Base-by-base conservation (phyloP, 2,329 filamentous ascomycete species). In the Aaosphaeria arxii region DNA sequence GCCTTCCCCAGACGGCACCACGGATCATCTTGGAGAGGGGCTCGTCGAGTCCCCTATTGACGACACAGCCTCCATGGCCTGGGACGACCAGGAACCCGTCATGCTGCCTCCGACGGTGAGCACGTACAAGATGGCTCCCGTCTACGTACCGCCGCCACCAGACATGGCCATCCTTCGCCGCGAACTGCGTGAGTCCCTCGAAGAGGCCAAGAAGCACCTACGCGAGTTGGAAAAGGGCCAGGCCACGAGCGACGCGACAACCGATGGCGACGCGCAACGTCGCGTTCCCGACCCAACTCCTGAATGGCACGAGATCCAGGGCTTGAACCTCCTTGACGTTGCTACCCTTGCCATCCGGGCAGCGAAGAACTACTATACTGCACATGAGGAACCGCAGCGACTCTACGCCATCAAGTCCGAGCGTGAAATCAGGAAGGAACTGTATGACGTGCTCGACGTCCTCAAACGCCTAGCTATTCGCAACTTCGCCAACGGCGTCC, bases 21-120 rank as follows among this genome's bases (percentile, higher is more conserved):
- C 54, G 7, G 64, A 67, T 29, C 59, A 65, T 31, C 56, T 67
- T 17, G 66, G 64, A 43, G 67, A 69, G 30, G 63, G 64, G 29
- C 56, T 80, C 36, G 71, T 77, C 2, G 77, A 79, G 45, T 83
- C 80, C 48, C 81, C 81, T 9, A 73, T 78, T 31, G 75, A 77
- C 47, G 77, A 79, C n/a, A 73, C 76, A 28, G 74, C 75, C 6
- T 65, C 67, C 35, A 65, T 71, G 52, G 70, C 65, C 43, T 74
- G 82, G 61, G 81, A 83, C 31, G 82, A 86, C 49, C 77, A 78
- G 17, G 88, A 90, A 50, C 81, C 84, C 30, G 81, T 86, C 51
- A 92, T 99, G 84, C 83, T 96, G 4, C 92, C 94, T n/a, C 94
- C 94, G 0, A 99, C 94, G 0, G 90, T 92, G 38, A 96, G 91